Evolutionary conservation across 768 basidiomycete genomes (phyloP).

Genomic region (Suillus bovinus): DNA sequence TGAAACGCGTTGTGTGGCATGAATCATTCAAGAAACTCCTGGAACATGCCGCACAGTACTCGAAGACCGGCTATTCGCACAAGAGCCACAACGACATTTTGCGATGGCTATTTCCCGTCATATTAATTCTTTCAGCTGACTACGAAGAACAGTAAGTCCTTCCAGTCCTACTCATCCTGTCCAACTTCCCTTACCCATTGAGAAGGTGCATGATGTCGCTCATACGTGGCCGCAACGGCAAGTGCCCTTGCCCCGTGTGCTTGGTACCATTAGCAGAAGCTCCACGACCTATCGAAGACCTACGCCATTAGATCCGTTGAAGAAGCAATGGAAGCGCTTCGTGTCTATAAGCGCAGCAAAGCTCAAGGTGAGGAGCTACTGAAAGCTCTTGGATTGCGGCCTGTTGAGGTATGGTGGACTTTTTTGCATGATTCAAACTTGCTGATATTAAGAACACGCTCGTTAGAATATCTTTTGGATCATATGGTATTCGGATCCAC

Average conservation of each 20-base stretch:
- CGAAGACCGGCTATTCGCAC: constrained; percentile 22
- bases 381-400: constrained; percentile 20
- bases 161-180: too few species aligned
- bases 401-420: constrained; percentile 13
- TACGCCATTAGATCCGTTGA: constrained; percentile 19
- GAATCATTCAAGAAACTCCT: constrained; percentile 34
- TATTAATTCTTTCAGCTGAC: constrained; percentile 42
- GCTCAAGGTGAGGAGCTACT: constrained; percentile 23
- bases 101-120: constrained; percentile 34
- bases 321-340: constrained; percentile 15
- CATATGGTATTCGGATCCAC: constrained; percentile 34
- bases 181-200: too few species aligned
- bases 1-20: constrained; percentile 42
- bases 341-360: neutral
- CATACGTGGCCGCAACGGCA: constrained; percentile 28
- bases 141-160: constrained; percentile 48
- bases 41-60: constrained; percentile 20
- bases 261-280: constrained; percentile 31
- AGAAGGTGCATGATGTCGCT: constrained; percentile 41
- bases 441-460: neutral
- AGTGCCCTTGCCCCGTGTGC: constrained; percentile 41
- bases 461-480: constrained; percentile 47
- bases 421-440: neutral
- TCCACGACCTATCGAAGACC: constrained; percentile 20
- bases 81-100: constrained; percentile 31